Base-by-base conservation (phyloP, 192 early-diverging fungal genomes). In the Mortierella hygrophila region DNA sequence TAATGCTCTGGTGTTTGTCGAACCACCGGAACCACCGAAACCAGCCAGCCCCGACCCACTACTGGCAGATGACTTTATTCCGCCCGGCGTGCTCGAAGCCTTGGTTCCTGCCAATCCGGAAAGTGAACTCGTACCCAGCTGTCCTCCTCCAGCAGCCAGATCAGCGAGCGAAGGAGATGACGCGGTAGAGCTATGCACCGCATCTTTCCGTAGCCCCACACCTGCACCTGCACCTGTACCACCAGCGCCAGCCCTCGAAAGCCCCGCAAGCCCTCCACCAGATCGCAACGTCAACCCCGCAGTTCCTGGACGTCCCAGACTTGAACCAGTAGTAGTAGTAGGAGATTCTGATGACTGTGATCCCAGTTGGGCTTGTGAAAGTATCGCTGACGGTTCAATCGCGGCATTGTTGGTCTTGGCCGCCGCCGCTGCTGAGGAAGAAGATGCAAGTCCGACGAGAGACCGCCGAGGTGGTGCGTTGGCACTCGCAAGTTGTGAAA, bases 211-310 rank as follows among this genome's bases (percentile, higher is more conserved):
- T 13, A 65, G 3, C 7, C 52, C 57, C 7, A 3, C n/a, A 29
- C 21, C n/a, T n/a, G 6, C 55, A 60, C 21, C n/a, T n/a, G n/a
- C 5, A n/a, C 55, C 55, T 10, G 29, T 2, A 29, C 29, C 11
- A 32, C 29, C n/a, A 0, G n/a, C 2, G 49, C 49, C n/a, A n/a
- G 21, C 11, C 29, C 60, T 65, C n/a, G 60, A 65, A 32, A 65
- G 29, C 32, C 60, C 60, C 32, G 29, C 60, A 9, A 65, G 60
- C 60, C 60, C 60, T 10, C 60, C 60, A 29, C 60, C 60, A 32
- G 60, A 65, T 35, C 60, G 60, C 35, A 65, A 32, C 26, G 60
- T 65, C 60, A 65, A 65, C 60, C 60, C 60, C 60, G 23, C 60
- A 65, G 60, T 57, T n/a, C 55, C 55, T 57, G 55, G 55, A 57